Conservation (phyloP, 495 filamentous ascomycete genomes). For the Podospora didyma region DNA sequence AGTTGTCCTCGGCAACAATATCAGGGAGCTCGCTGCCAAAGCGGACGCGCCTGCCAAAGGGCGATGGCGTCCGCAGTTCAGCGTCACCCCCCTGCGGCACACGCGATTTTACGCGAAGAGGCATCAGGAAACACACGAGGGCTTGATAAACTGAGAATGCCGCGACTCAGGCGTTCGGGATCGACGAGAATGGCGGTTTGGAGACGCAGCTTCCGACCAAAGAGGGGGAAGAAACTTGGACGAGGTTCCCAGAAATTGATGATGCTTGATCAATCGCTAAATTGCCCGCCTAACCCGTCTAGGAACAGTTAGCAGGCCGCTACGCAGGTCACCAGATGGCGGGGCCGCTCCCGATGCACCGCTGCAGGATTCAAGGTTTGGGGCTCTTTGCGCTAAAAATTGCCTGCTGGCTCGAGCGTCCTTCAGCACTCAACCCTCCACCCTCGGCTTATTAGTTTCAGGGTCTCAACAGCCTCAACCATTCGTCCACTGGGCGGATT, state of each 20-base stretch:
- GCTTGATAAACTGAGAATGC: no score
- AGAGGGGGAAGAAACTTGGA: no score
- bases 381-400: background rate
- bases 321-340: no score
- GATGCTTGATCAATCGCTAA: background rate
- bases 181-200: background rate
- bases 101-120: slow-evolving; percentile 43
- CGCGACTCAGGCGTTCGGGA: background rate
- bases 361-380: no score
- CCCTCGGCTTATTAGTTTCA: no score
- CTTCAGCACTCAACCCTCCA: no score
- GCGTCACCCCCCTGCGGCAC: slow-evolving; percentile 17
- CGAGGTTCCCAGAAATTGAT: background rate
- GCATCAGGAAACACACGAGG: no score
- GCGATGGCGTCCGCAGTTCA: slow-evolving; percentile 23
- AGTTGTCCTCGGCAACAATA: slow-evolving; percentile 59
- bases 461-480: no score
- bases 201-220: background rate
- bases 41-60: slow-evolving; percentile 13
- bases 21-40: slow-evolving; percentile 49
- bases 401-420: background rate
- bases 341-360: no score
- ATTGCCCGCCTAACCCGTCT: no score
- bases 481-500: no score
- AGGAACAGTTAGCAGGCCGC: no score